Evolutionary conservation across 257 asterid species (phyloP).

Genomic region (Capsicum chinense): DNA sequence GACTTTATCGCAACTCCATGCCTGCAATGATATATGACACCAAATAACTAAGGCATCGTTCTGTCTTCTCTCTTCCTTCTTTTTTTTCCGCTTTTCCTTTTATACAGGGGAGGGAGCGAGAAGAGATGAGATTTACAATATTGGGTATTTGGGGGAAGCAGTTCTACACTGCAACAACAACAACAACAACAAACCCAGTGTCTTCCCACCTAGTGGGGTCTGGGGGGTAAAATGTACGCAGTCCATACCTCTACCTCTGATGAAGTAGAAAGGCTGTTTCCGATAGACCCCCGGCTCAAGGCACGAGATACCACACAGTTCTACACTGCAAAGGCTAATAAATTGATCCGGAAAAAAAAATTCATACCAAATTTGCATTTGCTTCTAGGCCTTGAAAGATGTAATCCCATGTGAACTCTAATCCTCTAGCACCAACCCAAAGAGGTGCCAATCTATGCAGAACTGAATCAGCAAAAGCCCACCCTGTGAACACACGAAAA

Average conservation of each 20-base stretch:
- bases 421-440: conserved; percentile 98
- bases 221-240: too few species aligned
- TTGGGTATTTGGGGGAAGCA: background rate
- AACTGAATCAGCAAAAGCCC: conserved; percentile 99
- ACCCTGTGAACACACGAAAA: conserved; percentile 57
- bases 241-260: too few species aligned
- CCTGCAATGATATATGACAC: background rate
- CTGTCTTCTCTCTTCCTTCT: background rate
- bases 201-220: too few species aligned
- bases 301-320: too few species aligned
- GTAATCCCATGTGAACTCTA: conserved; percentile 98
- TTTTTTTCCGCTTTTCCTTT: background rate
- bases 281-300: too few species aligned
- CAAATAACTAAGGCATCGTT: background rate
- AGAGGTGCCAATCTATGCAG: conserved; percentile 96
- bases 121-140: background rate
- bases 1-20: background rate
- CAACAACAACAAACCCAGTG: too few species aligned
- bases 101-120: background rate
- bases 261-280: too few species aligned
- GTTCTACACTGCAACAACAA: conserved; percentile 10
- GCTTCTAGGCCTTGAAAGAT: conserved; percentile 97
- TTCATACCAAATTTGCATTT: conserved; percentile 85
- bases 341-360: background rate
- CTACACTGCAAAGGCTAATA: background rate